Base-by-base conservation (phyloP, 768 basidiomycete genomes). In the Boletus bicolor region DNA sequence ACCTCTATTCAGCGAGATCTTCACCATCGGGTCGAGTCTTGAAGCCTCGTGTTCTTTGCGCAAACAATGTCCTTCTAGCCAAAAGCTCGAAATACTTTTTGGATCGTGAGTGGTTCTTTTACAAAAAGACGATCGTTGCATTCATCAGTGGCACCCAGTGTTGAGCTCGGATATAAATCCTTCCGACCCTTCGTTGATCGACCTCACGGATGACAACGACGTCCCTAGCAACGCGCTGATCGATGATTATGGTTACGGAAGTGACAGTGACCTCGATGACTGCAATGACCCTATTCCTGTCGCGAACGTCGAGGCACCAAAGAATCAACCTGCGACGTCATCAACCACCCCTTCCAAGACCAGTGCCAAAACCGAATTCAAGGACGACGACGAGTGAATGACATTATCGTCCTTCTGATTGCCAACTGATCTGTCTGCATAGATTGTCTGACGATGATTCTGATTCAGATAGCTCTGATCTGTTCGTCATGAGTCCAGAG, bases 251-350 rank as follows among this genome's bases (percentile, higher is more conserved):
- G 72, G 62, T 8, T 75, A 71, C 44, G 64, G 34, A 35, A 70
- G 67, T 17, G 73, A 75, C 53, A 74, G 73, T 14, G 73, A 73
- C 41, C 65, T 75, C 26, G 73, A 73, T 19, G 70, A 72, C 7
- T 62, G 63, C 9, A 19, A 57, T 2, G 57, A 62, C 0, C n/a
- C 26, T 7, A n/a, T 44, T 44, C 41, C 38, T 48, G 24, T 43
- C n/a, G 41, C 11, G 24, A 9, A 52, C 17, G 4, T n/a, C 1
- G n/a, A 54, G 12, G 21, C 12, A 4, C 3, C 12, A 4, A 45
- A 57, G 28, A 10, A 49, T 24, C 17, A 19, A 28, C 44, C 38
- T 44, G 14, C 15, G 15, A 24, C 10, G 2, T 11, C 7, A 21
- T 9, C 17, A 26, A 17, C 2, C 12, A 21, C 47, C 7, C 24